Evolutionary conservation across 2,329 filamentous ascomycete species (phyloP).

Genomic region (Aplosporella prunicola): DNA sequence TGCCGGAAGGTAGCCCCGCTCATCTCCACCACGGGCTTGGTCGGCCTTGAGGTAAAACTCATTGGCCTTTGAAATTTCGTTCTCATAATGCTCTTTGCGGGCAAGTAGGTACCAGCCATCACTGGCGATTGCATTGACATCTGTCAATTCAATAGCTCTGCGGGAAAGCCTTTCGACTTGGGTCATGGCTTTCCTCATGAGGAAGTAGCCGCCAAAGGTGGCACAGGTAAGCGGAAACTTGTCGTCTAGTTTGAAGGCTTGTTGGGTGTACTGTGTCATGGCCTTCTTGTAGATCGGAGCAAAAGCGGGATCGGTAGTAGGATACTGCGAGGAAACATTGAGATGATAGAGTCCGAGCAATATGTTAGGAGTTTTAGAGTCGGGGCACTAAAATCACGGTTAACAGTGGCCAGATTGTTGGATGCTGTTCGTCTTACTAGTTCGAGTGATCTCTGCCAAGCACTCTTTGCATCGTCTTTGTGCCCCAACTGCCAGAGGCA

Average conservation of each 20-base stretch:
- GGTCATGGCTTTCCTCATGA: conserved; percentile 68
- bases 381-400: conserved; percentile 46
- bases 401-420: not conserved
- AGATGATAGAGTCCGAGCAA: conserved; percentile 85
- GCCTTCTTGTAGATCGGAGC: conserved; percentile 79
- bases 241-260: conserved; percentile 87
- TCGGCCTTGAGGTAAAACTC: conserved; percentile 88
- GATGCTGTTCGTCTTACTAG: conserved; percentile 42
- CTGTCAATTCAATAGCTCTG: conserved; percentile 89
- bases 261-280: conserved; percentile 90
- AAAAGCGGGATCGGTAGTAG: conserved; percentile 78
- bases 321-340: conserved; percentile 71
- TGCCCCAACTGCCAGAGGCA: conserved; percentile 96
- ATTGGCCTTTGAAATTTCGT: conserved; percentile 62
- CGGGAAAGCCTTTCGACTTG: conserved; percentile 81
- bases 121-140: conserved; percentile 91
- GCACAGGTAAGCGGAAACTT: conserved; percentile 82
- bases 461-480: conserved; percentile 81
- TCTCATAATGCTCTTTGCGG: conserved; percentile 78
- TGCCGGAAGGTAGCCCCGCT: conserved; percentile 82
- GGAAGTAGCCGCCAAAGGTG: conserved; percentile 83
- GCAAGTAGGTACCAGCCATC: conserved; percentile 96
- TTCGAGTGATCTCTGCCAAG: conserved; percentile 82
- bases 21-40: conserved; percentile 81
- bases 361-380: conserved; percentile 84